These are phyloP conservation scores for Pilasporangium apinafurcum DNA, from an alignment of 352 stramenopile genomes.

Conservation along the genomic window DNA sequence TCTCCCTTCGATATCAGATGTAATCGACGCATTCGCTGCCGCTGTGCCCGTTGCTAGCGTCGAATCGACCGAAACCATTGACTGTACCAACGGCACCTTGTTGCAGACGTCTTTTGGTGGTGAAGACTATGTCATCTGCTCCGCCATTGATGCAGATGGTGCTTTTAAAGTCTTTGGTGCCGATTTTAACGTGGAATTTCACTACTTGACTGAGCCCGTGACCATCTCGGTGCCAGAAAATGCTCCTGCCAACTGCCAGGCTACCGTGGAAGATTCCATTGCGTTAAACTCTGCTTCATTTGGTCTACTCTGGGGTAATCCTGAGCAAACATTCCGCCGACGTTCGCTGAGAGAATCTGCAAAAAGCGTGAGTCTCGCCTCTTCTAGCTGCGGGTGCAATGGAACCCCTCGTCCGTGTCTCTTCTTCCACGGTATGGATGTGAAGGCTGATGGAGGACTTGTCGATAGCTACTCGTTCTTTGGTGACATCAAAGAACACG, in stretches of 20 bases:
- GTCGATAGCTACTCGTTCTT: constrained; percentile 29
- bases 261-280: constrained; percentile 8
- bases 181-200: constrained; percentile 27
- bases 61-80: constrained; percentile 31
- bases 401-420: constrained; percentile 30
- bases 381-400: constrained; percentile 24
- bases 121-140: constrained; percentile 42
- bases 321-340: constrained; percentile 5
- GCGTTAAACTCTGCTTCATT: constrained; percentile 10
- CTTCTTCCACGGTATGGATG: constrained; percentile 48
- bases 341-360: constrained; percentile 11
- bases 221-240: constrained; percentile 14
- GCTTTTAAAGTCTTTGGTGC: constrained; percentile 32
- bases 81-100: constrained; percentile 25
- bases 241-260: constrained; percentile 15
- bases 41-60: constrained; percentile 23
- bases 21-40: constrained; percentile 22
- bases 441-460: constrained; percentile 17
- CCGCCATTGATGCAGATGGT: constrained; percentile 7
- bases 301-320: constrained; percentile 14
- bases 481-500: constrained; percentile 24
- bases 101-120: constrained; percentile 32
- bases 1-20: constrained; percentile 19
- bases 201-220: not conserved
- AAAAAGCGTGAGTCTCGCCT: constrained; percentile 12